These are phyloP conservation scores for Diaporthe australafricana DNA, from an alignment of 2,329 filamentous ascomycete species.

Conservation along the genomic window DNA sequence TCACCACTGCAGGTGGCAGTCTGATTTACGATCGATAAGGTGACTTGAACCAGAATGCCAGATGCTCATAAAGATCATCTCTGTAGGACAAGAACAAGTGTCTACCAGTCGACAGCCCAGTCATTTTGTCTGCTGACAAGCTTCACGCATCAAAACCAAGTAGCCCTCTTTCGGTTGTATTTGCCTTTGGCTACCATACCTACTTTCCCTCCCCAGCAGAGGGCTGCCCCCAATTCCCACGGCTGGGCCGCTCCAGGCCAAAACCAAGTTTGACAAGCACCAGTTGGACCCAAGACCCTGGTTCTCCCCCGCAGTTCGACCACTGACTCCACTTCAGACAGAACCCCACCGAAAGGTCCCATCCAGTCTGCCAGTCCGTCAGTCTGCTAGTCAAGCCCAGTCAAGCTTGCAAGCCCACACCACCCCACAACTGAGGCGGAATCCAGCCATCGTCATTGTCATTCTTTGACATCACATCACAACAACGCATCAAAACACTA, in stretches of 20 bases:
- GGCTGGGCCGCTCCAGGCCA: background rate
- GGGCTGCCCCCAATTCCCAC: background rate
- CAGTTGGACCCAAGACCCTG: background rate
- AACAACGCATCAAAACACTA: slow-evolving; percentile 21
- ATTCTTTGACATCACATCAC: slow-evolving; percentile 11
- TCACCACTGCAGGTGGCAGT: background rate
- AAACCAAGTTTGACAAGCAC: too few species aligned
- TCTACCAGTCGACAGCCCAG: background rate
- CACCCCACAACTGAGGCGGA: background rate
- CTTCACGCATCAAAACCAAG: background rate
- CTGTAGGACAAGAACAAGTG: background rate
- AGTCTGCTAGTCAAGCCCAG: background rate
- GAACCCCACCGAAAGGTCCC: slow-evolving; percentile 13
- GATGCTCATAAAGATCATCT: background rate
- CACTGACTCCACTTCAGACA: slow-evolving; percentile 1
- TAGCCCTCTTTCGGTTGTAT: background rate
- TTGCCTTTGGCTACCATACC: background rate
- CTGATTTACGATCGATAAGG: slow-evolving; percentile 2
- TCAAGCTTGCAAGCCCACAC: slow-evolving; percentile 1
- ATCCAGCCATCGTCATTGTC: slow-evolving; percentile 27
- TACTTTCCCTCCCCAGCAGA: background rate
- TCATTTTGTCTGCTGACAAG: background rate
- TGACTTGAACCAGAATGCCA: background rate
- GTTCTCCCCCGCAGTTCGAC: slow-evolving; percentile 17
- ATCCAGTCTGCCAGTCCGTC: background rate